These are phyloP conservation scores for Calonectria pteridis DNA, from an alignment of 2,329 filamentous ascomycete species.

Conservation along the genomic window DNA sequence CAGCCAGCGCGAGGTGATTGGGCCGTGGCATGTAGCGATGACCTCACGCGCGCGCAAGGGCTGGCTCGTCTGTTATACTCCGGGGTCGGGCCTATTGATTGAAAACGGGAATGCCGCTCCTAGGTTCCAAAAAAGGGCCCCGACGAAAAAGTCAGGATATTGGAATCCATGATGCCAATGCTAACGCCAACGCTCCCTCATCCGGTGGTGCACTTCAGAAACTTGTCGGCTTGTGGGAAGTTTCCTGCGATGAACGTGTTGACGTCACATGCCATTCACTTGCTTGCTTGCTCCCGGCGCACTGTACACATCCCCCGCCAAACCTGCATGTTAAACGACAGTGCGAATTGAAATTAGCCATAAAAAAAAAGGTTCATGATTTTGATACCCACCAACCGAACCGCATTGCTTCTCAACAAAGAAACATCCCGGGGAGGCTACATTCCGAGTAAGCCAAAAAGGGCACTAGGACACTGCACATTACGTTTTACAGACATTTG, in stretches of 20 bases:
- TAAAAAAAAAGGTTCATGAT: not conserved
- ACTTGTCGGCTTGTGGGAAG: not conserved
- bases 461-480: not conserved
- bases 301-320: conserved; percentile 23
- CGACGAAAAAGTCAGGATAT: not conserved
- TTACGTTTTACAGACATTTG: conserved; percentile 6
- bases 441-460: not conserved
- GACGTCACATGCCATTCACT: conserved; percentile 4
- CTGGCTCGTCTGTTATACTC: conserved; percentile 11
- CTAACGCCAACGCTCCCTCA: not conserved
- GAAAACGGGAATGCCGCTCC: not conserved
- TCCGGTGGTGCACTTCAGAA: not conserved
- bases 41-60: conserved; percentile 38
- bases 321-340: conserved; percentile 8
- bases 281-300: not conserved
- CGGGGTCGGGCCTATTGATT: conserved; percentile 21
- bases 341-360: conserved; percentile 22
- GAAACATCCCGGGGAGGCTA: not conserved
- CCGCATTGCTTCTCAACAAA: not conserved
- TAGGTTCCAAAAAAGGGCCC: not conserved
- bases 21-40: conserved; percentile 37
- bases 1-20: conserved; percentile 36
- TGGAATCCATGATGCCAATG: not conserved
- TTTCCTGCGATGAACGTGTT: not conserved
- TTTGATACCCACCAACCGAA: not conserved